Percentiles rank a stretch among this genome's conserved stretches.
Evolutionary conservation across 192 early-diverging fungal genomes (phyloP).

Genomic region (Martensiomyces pterosporus): DNA sequence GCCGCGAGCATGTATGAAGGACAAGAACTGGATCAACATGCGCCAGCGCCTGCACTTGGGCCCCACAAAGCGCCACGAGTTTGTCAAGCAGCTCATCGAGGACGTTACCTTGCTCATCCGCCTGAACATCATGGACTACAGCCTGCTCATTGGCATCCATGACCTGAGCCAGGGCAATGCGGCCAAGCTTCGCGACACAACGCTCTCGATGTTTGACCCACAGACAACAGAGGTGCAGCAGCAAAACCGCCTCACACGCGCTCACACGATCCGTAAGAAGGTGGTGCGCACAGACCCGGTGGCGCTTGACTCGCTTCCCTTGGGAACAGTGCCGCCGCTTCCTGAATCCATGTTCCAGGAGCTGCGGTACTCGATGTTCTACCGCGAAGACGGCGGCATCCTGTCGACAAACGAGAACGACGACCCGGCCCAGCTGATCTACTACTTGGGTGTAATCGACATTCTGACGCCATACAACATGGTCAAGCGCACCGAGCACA

Average conservation of each 20-base stretch:
- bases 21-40: conserved; percentile 88
- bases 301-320: conserved; percentile 42
- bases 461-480: conserved; percentile 93
- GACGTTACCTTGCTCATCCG: conserved; percentile 77
- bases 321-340: conserved; percentile 33
- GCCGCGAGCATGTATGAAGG: conserved; percentile 91
- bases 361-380: conserved; percentile 74
- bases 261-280: conserved; percentile 52
- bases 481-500: conserved; percentile 83
- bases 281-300: conserved; percentile 50
- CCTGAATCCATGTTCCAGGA: conserved; percentile 53
- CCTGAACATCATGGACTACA: conserved; percentile 98
- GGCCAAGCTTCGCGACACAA: conserved; percentile 88
- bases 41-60: conserved; percentile 76
- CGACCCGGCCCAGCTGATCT: conserved; percentile 65
- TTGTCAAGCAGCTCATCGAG: conserved; percentile 80
- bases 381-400: conserved; percentile 88
- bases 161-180: conserved; percentile 79
- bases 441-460: conserved; percentile 97
- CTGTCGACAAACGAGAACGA: conserved; percentile 70
- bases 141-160: conserved; percentile 89
- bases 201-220: conserved; percentile 79
- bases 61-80: conserved; percentile 68
- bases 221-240: conserved; percentile 47
- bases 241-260: conserved; percentile 44